Percentiles rank a stretch among this genome's conserved stretches.
Conservation (phyloP, 1,284 basidiomycete genomes). For the Pseudozyma sp. region DNA sequence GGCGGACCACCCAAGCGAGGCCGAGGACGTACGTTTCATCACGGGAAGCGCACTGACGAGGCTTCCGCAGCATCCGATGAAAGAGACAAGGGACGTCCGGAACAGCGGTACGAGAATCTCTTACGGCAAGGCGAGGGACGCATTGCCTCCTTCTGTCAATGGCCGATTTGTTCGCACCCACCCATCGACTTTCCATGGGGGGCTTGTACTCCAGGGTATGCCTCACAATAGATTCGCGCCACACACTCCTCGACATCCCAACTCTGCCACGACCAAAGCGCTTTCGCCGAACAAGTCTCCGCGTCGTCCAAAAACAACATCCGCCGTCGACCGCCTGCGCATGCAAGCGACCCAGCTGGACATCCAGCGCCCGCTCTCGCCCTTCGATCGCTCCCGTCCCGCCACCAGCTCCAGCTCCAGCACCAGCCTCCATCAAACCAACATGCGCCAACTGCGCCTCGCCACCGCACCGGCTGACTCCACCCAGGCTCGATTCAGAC, state of each 20-base stretch:
- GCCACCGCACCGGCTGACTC: constrained; percentile 4
- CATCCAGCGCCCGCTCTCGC: constrained; percentile 25
- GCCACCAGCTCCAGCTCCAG: constrained; percentile 6
- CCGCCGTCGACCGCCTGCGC: constrained; percentile 21
- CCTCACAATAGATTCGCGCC: neutral
- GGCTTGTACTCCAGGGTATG: neutral
- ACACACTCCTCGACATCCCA: neutral
- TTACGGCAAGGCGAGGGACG: neutral
- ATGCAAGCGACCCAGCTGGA: constrained; percentile 15
- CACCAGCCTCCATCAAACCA: neutral
- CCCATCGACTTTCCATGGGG: neutral
- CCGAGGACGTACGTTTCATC: constrained; percentile 6
- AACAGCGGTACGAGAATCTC: neutral
- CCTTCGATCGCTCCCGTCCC: constrained; percentile 15
- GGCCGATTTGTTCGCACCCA: too few species aligned
- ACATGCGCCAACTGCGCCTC: neutral
- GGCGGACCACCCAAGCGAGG: neutral
- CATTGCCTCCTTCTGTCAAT: too few species aligned
- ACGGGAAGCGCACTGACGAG: constrained; percentile 14
- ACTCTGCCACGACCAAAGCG: neutral
- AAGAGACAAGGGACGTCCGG: neutral
- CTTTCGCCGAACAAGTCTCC: neutral
- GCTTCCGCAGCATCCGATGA: neutral
- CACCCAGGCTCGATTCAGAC: constrained; percentile 5
- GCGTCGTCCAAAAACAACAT: constrained; percentile 21